Conservation (phyloP, 1,139 yeast species). For the Yamadazyma triangularis region DNA sequence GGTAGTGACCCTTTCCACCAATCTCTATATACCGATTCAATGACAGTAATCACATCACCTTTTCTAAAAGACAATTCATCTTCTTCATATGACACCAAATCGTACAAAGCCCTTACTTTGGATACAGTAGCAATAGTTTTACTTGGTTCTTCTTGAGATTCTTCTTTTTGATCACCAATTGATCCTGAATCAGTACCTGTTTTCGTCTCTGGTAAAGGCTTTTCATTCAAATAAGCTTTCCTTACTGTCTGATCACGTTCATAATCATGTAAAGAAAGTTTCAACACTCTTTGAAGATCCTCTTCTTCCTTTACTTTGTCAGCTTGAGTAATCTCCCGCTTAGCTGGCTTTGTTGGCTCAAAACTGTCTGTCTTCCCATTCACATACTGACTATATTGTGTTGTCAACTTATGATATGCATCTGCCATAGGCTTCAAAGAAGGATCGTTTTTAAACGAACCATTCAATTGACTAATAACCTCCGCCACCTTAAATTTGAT, state of each 20-base stretch:
- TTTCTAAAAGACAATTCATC: slow-evolving; percentile 70
- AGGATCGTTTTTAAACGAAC: slow-evolving; percentile 63
- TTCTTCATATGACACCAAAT: slow-evolving; percentile 64
- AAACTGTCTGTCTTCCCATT: slow-evolving; percentile 9
- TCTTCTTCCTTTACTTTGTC: slow-evolving; percentile 68
- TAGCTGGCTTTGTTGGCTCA: slow-evolving; percentile 59
- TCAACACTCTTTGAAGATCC: slow-evolving; percentile 74
- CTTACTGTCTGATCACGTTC: slow-evolving; percentile 36
- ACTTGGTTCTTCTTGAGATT: slow-evolving; percentile 55
- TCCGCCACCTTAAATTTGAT: slow-evolving; percentile 67
- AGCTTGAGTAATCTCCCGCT: slow-evolving; percentile 43
- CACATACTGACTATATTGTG: slow-evolving; percentile 43
- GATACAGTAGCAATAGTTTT: slow-evolving; percentile 48
- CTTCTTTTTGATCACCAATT: slow-evolving; percentile 19
- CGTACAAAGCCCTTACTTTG: slow-evolving; percentile 82
- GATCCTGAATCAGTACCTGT: slow-evolving; percentile 3
- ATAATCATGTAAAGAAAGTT: slow-evolving; percentile 68
- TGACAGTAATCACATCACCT: slow-evolving; percentile 77
- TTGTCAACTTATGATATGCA: slow-evolving; percentile 45
- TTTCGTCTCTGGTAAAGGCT: slow-evolving; percentile 31
- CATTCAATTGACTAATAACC: slow-evolving; percentile 61
- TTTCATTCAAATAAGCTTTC: slow-evolving; percentile 22
- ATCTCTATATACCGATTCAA: slow-evolving; percentile 85
- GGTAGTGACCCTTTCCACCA: slow-evolving; percentile 92
- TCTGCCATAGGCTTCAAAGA: slow-evolving; percentile 67